phyloP scores from a whole-genome alignment of 106 monocot species.

The Chionographis japonica region DNA sequence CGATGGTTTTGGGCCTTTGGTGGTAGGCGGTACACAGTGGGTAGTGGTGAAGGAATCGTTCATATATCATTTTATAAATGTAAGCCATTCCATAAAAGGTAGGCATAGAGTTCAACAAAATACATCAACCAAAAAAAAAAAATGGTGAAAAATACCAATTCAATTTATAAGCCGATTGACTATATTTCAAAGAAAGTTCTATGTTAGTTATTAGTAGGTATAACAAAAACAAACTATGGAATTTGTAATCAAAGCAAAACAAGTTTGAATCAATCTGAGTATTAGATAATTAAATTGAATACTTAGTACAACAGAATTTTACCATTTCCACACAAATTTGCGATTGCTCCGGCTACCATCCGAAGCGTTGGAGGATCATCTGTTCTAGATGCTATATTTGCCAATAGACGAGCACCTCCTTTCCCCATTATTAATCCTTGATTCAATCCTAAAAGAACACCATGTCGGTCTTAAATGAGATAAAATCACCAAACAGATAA shows the following conservation, averaged over 20 bases:
- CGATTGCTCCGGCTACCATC: conserved; percentile 84
- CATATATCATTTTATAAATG: too few species aligned
- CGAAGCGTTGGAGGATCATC: conserved; percentile 78
- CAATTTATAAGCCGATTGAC: neutral
- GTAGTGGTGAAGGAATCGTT: too few species aligned
- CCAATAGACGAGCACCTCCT: conserved; percentile 53
- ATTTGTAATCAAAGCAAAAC: too few species aligned
- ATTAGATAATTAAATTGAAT: neutral
- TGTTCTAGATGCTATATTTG: conserved; percentile 26
- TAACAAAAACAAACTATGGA: too few species aligned
- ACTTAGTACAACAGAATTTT: neutral
- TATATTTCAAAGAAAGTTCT: neutral
- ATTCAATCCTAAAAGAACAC: conserved; percentile 26
- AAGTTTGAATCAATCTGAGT: neutral
- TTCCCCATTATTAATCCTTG: conserved; percentile 57
- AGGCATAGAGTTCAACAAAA: too few species aligned
- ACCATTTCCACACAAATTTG: conserved; percentile 94
- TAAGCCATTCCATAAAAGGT: too few species aligned
- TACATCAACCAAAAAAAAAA: too few species aligned
- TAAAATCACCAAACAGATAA: too few species aligned
- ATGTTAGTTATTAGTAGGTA: too few species aligned
- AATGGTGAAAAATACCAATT: too few species aligned
- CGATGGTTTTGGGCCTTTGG: too few species aligned
- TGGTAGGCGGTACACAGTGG: too few species aligned
- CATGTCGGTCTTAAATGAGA: neutral